Evolutionary conservation across 305 asterid species (phyloP), one percentile per base, ranked within the genome.

Genomic region (Lippia alba): DNA sequence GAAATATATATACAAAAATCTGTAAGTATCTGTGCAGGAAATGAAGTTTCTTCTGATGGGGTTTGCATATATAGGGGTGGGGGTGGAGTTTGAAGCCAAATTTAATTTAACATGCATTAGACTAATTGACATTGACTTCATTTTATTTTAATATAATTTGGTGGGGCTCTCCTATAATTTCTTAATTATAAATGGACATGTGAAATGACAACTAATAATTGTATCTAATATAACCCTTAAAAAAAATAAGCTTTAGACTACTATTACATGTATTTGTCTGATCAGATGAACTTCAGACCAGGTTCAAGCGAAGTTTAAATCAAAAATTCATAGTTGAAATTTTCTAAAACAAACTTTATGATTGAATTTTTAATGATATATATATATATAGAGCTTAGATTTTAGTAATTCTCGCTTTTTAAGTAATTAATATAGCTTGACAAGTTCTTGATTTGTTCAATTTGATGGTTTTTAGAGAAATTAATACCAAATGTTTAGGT

Each of bases 41-140:
- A 51, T 17, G 50, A 45, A 40, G 8, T 20, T 62, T 40, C 9
- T 62, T 40, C 9, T 60, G 70, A 7, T 49, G 72, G 67, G 44
- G 61, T 61, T 36, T 66, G 50, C 34, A 60, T 74, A 67, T 80
- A 73, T 56, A 70, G 54, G 56, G 12, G 61, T 20, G 32, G 55
- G 60, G 61, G 1, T 7, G 24, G 46, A 45, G 16, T 34, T 60
- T 67, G 54, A 60, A 73, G 46, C 59, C 14, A 39, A 61, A 61
- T 44, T 66, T 56, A 15, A 24, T 48, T 12, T 48, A 44, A 15
- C 50, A 50, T 56, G 44, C 40, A 40, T n/a, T 10, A 39, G 6
- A 15, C 0, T 4, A 24, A 15, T 6, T 34, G 41, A 70, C 57
- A 58, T 70, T 55, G 70, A n/a, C 69, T 48, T 49, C 9, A 33